Percentiles rank a stretch among this genome's conserved stretches.
phyloP scores from a whole-genome alignment of 2,329 filamentous ascomycete genomes.

The Westerdykella ornata region DNA sequence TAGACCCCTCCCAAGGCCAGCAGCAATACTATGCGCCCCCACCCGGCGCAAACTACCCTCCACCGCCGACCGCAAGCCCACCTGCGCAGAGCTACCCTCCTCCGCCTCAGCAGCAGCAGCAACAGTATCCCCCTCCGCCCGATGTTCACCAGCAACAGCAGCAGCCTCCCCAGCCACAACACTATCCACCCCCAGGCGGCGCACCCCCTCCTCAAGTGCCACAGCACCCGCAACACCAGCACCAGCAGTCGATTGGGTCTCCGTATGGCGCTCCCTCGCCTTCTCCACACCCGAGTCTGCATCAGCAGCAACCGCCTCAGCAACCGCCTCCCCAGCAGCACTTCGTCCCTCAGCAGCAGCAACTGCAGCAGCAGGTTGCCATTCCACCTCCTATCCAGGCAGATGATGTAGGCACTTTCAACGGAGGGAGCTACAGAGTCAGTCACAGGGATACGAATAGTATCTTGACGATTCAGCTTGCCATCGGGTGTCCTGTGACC shows the following conservation, averaged over 20 bases:
- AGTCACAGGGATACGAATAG: constrained; percentile 89
- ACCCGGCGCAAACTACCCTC: constrained; percentile 29
- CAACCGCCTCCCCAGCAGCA: constrained; percentile 36
- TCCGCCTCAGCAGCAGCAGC: constrained; percentile 23
- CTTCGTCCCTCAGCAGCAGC: constrained; percentile 17
- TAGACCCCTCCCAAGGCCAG: constrained; percentile 20
- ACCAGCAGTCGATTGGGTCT: constrained; percentile 10
- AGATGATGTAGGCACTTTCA: constrained; percentile 94
- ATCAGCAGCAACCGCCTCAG: constrained; percentile 23
- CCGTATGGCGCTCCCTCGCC: constrained; percentile 30
- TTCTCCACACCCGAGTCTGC: constrained; percentile 32
- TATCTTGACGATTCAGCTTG: constrained; percentile 80
- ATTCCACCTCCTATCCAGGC: constrained; percentile 55
- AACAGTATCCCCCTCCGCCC: constrained; percentile 32
- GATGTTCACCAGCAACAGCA: constrained; percentile 1
- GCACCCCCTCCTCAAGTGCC: constrained; percentile 10
- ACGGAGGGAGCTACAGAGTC: constrained; percentile 88
- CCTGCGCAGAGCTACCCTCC: constrained; percentile 31
- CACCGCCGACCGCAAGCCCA: constrained; percentile 28
- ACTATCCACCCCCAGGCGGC: constrained; percentile 25
- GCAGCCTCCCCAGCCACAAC: constrained; percentile 16
- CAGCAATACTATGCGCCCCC: constrained; percentile 38
- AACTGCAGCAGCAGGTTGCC: constrained; percentile 64
- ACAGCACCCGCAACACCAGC: constrained; percentile 14
- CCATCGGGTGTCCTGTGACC: constrained; percentile 75